These are phyloP conservation scores for Podospora appendiculata DNA, from an alignment of 495 filamentous ascomycete genomes.

Conservation along the genomic window DNA sequence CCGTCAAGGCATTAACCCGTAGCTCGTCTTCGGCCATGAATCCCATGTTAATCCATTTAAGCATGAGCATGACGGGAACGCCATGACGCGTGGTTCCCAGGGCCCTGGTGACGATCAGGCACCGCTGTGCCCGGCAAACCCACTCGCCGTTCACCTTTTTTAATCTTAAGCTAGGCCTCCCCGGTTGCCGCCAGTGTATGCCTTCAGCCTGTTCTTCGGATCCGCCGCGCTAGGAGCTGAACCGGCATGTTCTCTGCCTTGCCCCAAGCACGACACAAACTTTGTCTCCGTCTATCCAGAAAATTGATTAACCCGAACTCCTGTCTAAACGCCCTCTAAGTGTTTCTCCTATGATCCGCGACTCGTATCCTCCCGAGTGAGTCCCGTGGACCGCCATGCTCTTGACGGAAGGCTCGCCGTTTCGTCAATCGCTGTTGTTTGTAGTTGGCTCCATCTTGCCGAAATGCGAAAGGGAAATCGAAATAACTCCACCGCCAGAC, in stretches of 20 bases:
- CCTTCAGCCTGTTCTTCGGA: background rate
- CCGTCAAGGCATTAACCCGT: background rate
- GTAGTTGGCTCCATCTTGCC: too few relatives aligned
- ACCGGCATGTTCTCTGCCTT: background rate
- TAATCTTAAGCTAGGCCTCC: too few relatives aligned
- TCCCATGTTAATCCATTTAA: background rate
- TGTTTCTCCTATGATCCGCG: conserved; percentile 4
- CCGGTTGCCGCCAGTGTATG: background rate
- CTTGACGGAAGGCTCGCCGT: conserved; percentile 3
- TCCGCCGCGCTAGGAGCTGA: background rate
- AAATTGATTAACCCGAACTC: background rate
- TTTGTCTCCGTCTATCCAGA: background rate
- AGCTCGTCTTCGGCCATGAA: background rate
- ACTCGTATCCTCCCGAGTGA: background rate
- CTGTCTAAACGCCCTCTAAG: background rate
- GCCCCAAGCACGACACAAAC: background rate
- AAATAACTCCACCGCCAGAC: too few relatives aligned
- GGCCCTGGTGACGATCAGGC: conserved; percentile 14
- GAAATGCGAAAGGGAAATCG: too few relatives aligned
- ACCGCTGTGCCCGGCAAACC: conserved; percentile 7
- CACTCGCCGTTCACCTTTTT: conserved; percentile 3
- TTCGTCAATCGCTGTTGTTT: conserved; percentile 1
- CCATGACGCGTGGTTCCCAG: conserved; percentile 8
- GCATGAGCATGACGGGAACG: conserved; percentile 1
- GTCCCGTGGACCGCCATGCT: conserved; percentile 1